phyloP scores from a whole-genome alignment of 352 stramenopile genomes.

The Phytophthora sp. region DNA sequence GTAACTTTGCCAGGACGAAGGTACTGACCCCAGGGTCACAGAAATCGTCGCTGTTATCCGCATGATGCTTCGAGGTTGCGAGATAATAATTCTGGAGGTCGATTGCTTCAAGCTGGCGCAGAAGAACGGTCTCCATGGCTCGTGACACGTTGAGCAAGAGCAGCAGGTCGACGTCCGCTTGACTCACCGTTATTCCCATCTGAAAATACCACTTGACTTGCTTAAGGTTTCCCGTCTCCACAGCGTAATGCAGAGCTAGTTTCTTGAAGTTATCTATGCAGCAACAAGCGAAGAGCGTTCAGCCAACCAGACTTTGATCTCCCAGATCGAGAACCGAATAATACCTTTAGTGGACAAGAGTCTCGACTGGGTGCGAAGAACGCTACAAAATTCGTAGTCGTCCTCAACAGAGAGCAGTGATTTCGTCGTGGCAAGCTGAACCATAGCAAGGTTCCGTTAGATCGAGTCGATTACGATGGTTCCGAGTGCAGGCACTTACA shows the following conservation, averaged over 20 bases:
- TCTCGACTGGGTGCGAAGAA: conserved; percentile 28
- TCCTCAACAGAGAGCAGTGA: conserved; percentile 16
- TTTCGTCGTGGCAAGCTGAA: conserved; percentile 29
- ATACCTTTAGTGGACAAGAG: conserved; percentile 44
- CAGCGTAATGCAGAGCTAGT: conserved; percentile 58
- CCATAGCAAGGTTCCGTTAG: conserved; percentile 2
- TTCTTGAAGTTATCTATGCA: conserved; percentile 48
- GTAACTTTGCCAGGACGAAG: conserved; percentile 44
- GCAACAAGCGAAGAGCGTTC: not conserved
- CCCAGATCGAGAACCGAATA: too few relatives aligned
- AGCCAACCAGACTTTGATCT: not conserved
- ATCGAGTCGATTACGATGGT: not conserved
- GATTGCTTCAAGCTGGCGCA: conserved; percentile 45
- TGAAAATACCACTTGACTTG: conserved; percentile 48
- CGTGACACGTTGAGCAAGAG: conserved; percentile 32
- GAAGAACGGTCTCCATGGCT: conserved; percentile 38
- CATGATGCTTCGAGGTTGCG: not conserved
- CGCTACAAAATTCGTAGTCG: conserved; percentile 34
- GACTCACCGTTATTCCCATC: conserved; percentile 34
- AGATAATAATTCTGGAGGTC: conserved; percentile 41
- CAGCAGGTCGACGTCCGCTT: conserved; percentile 48
- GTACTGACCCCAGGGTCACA: conserved; percentile 46
- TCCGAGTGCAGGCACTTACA: conserved; percentile 19
- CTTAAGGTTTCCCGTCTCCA: conserved; percentile 42
- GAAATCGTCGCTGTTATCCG: not conserved